Base-by-base conservation (phyloP, 495 filamentous ascomycete genomes). In the Annulohypoxylon moriforme region DNA sequence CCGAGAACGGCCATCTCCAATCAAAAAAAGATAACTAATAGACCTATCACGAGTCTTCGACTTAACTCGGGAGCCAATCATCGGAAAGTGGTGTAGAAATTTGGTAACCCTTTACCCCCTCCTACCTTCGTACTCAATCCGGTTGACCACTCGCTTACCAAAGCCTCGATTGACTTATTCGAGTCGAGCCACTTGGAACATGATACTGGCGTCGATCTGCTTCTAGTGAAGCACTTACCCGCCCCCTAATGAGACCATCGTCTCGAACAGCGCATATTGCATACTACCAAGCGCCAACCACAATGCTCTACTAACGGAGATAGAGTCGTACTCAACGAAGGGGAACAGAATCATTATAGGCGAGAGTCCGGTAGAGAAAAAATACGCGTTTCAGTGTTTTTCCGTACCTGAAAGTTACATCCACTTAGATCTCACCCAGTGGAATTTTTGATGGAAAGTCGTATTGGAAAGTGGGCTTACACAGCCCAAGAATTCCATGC, bases 351-450 rank as follows among this genome's bases (percentile, higher is more conserved):
- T 52, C 55, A 63, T 60, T 63, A 42, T 64, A 44, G 34, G 27
- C 33, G 55, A 55, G 22, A 59, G 42, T 71, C 64, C 57, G 72
- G 64, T n/a, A 65, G 64, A 61, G 55, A 44, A 31, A 52, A 50
- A 50, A 38, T 22, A 46, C 38, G 1, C 55, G 60, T 65, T 58
- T 70, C 59, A 66, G 44, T 61, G 29, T 10, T 18, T 53, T 70
- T 49, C 36, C 60, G 70, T 73, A 52, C 70, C 70, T 73, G 70
- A 68, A 73, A 61, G 55, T 68, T 66, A 63, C 71, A 63, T 67
- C 66, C 58, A 63, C 62, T 63, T 49, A 13, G 66, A 73, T 67
- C 57, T 66, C 42, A 63, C 52, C 62, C 62, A 69, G 66, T 38
- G 34, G 49, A 73, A 58, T 25, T 20, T 63, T 52, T 63, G 42